A percentile compares a stretch with the other conserved stretches of the same genome.
These are phyloP conservation scores for Saccharomyces hybrid DNA, from an alignment of 1,139 yeast genomes.

Conservation along the genomic window DNA sequence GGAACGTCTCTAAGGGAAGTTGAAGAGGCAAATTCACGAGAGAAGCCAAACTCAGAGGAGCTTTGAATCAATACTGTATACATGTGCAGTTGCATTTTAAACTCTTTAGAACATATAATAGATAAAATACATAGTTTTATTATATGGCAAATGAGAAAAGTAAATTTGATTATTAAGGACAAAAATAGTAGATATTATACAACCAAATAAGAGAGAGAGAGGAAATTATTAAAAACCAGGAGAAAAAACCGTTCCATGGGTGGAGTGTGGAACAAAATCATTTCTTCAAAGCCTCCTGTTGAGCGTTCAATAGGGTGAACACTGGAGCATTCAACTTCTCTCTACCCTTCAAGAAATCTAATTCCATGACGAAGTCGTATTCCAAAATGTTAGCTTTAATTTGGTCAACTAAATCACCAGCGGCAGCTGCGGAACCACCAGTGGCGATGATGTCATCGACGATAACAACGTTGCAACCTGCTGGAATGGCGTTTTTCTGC, in stretches of 20 bases:
- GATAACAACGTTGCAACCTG: conserved; percentile 71
- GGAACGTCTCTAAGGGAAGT: conserved; percentile 23
- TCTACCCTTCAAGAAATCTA: conserved; percentile 90
- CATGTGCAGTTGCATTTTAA: not conserved
- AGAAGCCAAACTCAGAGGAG: not conserved
- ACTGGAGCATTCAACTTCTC: conserved; percentile 78
- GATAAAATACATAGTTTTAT: not conserved
- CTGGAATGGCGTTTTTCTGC: conserved; percentile 74
- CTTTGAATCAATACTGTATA: not conserved
- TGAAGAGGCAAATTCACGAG: conserved; percentile 9
- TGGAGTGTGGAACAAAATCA: not conserved
- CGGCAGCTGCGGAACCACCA: conserved; percentile 93
- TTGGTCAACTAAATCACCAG: conserved; percentile 72
- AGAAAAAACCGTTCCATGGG: not conserved
- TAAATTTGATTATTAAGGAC: not conserved
- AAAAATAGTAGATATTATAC: not conserved
- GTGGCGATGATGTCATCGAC: conserved; percentile 97
- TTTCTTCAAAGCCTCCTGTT: conserved; percentile 26
- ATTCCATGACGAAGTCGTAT: conserved; percentile 83
- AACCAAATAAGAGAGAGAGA: not conserved
- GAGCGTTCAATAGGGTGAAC: conserved; percentile 81
- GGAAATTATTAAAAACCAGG: not conserved
- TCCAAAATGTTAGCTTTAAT: conserved; percentile 66
- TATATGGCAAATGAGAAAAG: not conserved
- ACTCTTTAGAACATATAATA: not conserved